phyloP scores from a whole-genome alignment of 805 yeast genomes.

The Zygotorulaspora sp. region DNA sequence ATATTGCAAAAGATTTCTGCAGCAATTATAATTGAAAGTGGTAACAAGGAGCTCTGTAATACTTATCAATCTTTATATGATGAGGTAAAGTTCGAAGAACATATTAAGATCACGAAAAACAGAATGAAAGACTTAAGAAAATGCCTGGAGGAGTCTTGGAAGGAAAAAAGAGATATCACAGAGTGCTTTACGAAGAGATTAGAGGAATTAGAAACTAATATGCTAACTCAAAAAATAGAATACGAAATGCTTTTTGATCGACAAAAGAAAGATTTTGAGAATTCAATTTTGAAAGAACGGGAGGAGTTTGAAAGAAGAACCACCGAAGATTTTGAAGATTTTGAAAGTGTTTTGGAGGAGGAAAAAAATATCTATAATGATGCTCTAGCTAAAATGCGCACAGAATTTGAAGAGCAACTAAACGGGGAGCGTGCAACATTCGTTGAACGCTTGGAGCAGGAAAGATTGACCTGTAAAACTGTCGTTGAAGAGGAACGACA shows the following conservation, averaged over 20 bases:
- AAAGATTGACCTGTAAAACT: not conserved
- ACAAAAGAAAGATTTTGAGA: not conserved
- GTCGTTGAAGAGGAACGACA: not conserved
- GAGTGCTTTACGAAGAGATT: not conserved
- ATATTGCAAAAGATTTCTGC: not conserved
- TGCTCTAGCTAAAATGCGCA: not conserved
- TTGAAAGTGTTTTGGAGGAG: not conserved
- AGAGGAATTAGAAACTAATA: not conserved
- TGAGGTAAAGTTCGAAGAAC: not conserved
- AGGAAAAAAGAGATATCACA: not conserved
- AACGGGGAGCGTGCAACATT: not conserved
- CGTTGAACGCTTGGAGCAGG: not conserved
- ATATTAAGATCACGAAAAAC: not conserved
- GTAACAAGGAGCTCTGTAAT: not conserved
- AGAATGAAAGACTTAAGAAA: not conserved
- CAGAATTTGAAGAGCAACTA: not conserved
- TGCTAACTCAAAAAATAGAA: not conserved
- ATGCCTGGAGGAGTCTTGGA: not conserved
- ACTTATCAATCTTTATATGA: constrained; percentile 1
- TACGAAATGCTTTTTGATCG: not conserved
- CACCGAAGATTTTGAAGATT: constrained; percentile 1
- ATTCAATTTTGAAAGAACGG: not conserved
- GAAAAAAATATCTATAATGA: not conserved
- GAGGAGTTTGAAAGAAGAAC: not conserved
- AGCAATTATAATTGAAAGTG: constrained; percentile 1